phyloP scores from a whole-genome alignment of 2,329 filamentous ascomycete species.

The Verticillium dahliae region DNA sequence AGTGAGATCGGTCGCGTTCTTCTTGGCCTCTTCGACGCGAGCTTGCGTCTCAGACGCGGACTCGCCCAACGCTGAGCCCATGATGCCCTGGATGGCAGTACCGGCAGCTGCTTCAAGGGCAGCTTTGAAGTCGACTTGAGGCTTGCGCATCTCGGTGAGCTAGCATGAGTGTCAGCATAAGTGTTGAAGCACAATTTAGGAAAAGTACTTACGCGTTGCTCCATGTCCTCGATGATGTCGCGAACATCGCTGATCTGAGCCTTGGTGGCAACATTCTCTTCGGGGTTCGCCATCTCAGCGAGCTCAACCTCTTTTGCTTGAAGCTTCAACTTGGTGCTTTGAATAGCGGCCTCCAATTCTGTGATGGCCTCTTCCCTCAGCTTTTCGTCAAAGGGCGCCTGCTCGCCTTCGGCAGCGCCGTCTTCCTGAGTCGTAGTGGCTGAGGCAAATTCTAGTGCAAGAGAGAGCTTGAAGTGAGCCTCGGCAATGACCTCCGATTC shows the following conservation, averaged over 20 bases:
- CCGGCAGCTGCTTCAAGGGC: conserved; percentile 45
- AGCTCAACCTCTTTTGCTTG: conserved; percentile 63
- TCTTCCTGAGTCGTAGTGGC: conserved; percentile 56
- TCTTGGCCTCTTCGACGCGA: conserved; percentile 65
- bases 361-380: conserved; percentile 64
- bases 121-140: conserved; percentile 51
- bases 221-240: conserved; percentile 73
- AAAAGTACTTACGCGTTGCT: conserved; percentile 54
- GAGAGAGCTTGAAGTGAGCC: conserved; percentile 91
- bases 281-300: conserved; percentile 53
- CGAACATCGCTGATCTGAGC: conserved; percentile 65
- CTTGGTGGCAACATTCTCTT: conserved; percentile 59
- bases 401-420: conserved; percentile 33
- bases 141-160: conserved; percentile 62
- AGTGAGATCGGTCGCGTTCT: conserved; percentile 65
- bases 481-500: conserved; percentile 86
- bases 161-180: conserved; percentile 19
- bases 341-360: conserved; percentile 69
- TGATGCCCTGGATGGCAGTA: conserved; percentile 49
- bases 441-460: conserved; percentile 90
- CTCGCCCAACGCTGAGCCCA: conserved; percentile 58
- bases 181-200: background rate
- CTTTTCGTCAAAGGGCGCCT: conserved; percentile 57
- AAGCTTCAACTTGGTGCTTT: conserved; percentile 65
- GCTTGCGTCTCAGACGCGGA: conserved; percentile 54